Percentiles rank a stretch among this genome's conserved stretches.
Evolutionary conservation across 2,329 filamentous ascomycete genomes (phyloP).

Genomic region (Fusarium udum): DNA sequence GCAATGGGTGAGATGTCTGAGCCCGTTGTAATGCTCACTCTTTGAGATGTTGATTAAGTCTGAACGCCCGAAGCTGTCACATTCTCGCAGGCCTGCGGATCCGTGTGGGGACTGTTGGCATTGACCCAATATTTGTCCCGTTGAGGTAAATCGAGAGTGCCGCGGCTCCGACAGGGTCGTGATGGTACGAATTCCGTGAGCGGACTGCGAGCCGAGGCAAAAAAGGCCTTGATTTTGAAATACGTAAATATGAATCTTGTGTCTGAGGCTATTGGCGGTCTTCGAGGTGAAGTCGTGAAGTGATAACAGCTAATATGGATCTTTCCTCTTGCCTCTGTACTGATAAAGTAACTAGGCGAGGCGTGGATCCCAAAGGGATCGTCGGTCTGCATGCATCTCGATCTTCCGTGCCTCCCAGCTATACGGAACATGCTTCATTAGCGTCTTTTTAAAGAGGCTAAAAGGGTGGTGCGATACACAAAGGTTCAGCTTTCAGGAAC

Average conservation of each 20-base stretch:
- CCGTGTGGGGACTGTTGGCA: constrained; percentile 29
- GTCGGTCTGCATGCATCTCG: constrained; percentile 34
- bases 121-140: constrained; percentile 16
- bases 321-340: constrained; percentile 8
- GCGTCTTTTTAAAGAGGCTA: constrained; percentile 17
- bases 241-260: not conserved
- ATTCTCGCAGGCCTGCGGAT: constrained; percentile 27
- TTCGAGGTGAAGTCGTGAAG: not conserved
- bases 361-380: constrained; percentile 26
- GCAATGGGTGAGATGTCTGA: constrained; percentile 14
- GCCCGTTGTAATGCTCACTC: constrained; percentile 31
- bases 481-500: constrained; percentile 35
- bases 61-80: constrained; percentile 23
- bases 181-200: constrained; percentile 19
- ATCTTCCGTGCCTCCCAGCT: constrained; percentile 36
- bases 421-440: constrained; percentile 41
- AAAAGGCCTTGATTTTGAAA: not conserved
- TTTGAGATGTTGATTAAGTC: constrained; percentile 34
- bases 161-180: constrained; percentile 28
- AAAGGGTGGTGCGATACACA: constrained; percentile 22
- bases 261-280: not conserved
- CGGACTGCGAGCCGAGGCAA: not conserved
- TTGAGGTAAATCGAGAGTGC: constrained; percentile 29
- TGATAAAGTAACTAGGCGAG: not conserved
- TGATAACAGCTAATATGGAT: not conserved